Percentiles rank a stretch among this genome's conserved stretches.
Evolutionary conservation across 371 early-diverging fungal species (phyloP).

Genomic region (Apophysomyces elegans): DNA sequence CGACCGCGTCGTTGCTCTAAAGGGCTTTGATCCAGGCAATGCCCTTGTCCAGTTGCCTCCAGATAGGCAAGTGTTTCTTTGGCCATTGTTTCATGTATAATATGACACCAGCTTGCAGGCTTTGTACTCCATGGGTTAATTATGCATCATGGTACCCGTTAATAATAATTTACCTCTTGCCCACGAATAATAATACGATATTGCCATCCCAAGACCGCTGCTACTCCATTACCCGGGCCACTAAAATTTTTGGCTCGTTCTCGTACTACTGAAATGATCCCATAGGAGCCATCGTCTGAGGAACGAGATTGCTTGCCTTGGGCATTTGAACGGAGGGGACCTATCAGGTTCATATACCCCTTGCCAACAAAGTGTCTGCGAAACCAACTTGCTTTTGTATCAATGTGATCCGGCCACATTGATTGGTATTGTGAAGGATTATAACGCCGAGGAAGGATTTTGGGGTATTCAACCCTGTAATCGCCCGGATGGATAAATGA

Average conservation of each 20-base stretch:
- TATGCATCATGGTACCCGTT: not conserved
- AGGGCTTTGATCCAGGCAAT: constrained; percentile 22
- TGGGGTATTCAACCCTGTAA: not conserved
- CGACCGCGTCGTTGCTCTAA: constrained; percentile 19
- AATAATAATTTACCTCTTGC: constrained; percentile 26
- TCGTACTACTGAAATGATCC: constrained; percentile 45
- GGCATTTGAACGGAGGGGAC: constrained; percentile 10
- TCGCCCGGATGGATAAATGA: not conserved
- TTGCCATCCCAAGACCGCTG: constrained; percentile 27
- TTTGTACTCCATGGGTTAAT: not conserved
- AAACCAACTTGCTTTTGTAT: constrained; percentile 45
- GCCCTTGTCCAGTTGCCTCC: constrained; percentile 28
- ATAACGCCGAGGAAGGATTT: constrained; percentile 14
- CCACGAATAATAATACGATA: constrained; percentile 44
- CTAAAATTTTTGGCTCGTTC: constrained; percentile 35
- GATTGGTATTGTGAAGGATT: constrained; percentile 3
- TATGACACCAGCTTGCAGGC: constrained; percentile 19
- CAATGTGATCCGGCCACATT: constrained; percentile 36
- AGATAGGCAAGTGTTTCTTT: constrained; percentile 32
- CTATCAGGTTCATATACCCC: constrained; percentile 45
- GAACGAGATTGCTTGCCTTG: constrained; percentile 2
- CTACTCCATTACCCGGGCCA: constrained; percentile 24
- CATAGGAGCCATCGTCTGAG: constrained; percentile 13
- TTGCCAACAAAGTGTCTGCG: constrained; percentile 50
- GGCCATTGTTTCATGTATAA: constrained; percentile 36